phyloP scores from a whole-genome alignment of 1,284 basidiomycete genomes.

The Meripilus lineatus region DNA sequence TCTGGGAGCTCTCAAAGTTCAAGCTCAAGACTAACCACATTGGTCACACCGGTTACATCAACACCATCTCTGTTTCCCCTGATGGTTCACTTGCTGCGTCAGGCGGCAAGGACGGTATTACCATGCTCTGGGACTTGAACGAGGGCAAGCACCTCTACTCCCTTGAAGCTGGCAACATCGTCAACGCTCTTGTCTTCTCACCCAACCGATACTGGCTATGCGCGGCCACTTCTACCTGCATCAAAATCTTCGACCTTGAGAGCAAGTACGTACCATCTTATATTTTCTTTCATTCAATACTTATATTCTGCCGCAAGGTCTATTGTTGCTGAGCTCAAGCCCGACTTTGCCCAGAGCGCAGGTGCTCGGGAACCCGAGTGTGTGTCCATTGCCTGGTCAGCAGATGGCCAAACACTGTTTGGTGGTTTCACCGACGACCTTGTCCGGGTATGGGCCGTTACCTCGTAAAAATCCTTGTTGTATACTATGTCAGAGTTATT shows the following conservation, averaged over 20 bases:
- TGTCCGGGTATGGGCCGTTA: constrained; percentile 91
- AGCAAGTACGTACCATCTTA: constrained; percentile 71
- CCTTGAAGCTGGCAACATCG: constrained; percentile 96
- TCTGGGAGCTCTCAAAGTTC: constrained; percentile 99
- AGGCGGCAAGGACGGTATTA: constrained; percentile 99
- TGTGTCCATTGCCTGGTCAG: constrained; percentile 97
- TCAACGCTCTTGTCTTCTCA: constrained; percentile 99
- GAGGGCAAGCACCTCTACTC: constrained; percentile 99
- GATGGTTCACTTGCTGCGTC: constrained; percentile 99
- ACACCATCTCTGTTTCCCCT: constrained; percentile 97
- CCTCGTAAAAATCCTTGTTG: constrained; percentile 48
- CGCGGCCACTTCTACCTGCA: constrained; percentile 95
- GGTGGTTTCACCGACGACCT: constrained; percentile 92
- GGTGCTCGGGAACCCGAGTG: constrained; percentile 90
- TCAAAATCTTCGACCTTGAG: constrained; percentile 99
- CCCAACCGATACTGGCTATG: constrained; percentile 99
- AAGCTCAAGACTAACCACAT: constrained; percentile 99
- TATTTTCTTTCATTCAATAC: constrained; percentile 1
- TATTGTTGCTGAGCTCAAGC: constrained; percentile 98
- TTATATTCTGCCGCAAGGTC: constrained; percentile 52
- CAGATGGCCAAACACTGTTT: constrained; percentile 96
- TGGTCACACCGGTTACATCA: constrained; percentile 99
- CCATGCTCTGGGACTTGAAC: constrained; percentile 99
- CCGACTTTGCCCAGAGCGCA: constrained; percentile 80
- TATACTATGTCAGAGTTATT: too few species aligned